phyloP scores from a whole-genome alignment of 345 rosid species.

The Hibiscus syriacus region DNA sequence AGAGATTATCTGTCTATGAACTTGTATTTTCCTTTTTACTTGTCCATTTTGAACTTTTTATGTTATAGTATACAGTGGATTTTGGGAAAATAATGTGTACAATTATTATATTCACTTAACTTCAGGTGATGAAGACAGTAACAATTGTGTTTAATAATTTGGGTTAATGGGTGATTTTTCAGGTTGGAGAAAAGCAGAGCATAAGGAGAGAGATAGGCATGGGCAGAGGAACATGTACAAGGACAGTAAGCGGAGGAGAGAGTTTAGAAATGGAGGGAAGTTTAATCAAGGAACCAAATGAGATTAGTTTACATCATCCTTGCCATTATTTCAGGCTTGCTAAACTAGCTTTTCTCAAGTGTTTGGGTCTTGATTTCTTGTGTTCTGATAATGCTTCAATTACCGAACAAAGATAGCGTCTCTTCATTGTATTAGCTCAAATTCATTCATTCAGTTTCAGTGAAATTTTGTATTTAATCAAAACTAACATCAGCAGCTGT shows the following conservation, averaged over 20 bases:
- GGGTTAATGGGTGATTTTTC: constrained; percentile 6
- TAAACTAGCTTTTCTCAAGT: constrained; percentile 35
- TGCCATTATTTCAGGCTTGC: constrained; percentile 39
- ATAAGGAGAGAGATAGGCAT: constrained; percentile 25
- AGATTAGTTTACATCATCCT: constrained; percentile 25
- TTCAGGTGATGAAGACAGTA: too few species aligned
- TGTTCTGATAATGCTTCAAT: not conserved
- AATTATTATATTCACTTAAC: too few species aligned
- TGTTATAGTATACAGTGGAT: not conserved
- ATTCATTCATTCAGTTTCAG: not conserved
- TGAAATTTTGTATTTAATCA: not conserved
- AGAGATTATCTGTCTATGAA: too few species aligned
- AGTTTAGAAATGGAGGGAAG: constrained; percentile 14
- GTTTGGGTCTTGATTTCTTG: constrained; percentile 29
- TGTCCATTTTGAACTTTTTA: not conserved
- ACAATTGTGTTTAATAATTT: too few species aligned
- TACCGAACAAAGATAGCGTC: not conserved
- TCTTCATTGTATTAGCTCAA: not conserved
- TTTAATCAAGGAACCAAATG: too few species aligned
- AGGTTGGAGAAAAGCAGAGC: constrained; percentile 24
- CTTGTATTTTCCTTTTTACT: too few species aligned
- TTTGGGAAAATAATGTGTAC: not conserved
- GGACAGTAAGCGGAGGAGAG: constrained; percentile 16
- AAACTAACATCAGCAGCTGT: too few species aligned
- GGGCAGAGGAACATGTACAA: constrained; percentile 10